These are phyloP conservation scores for Oemleria cerasiformis DNA, from an alignment of 306 rosid species.

Conservation along the genomic window DNA sequence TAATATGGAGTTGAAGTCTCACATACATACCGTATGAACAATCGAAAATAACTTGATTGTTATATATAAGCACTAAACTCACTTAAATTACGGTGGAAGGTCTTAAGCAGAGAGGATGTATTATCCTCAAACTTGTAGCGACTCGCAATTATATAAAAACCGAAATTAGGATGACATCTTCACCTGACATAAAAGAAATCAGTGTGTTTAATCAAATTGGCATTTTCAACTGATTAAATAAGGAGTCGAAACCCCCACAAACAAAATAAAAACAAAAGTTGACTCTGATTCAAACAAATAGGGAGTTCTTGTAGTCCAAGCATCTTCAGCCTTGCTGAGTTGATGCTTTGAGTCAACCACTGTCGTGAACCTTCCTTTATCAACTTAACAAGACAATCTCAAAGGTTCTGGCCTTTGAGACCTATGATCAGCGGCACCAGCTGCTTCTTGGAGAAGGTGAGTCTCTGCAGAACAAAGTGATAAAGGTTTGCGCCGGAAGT, in stretches of 20 bases:
- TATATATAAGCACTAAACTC: too few species aligned
- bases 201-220: background rate
- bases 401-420: constrained; percentile 28
- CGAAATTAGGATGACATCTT: too few species aligned
- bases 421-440: constrained; percentile 33
- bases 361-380: constrained; percentile 57
- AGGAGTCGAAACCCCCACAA: background rate
- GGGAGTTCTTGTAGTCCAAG: constrained; percentile 56
- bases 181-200: too few species aligned
- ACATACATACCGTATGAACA: background rate
- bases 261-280: background rate
- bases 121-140: too few species aligned
- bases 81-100: too few species aligned
- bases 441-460: constrained; percentile 63
- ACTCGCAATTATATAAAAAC: too few species aligned
- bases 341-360: constrained; percentile 52
- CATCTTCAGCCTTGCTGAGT: constrained; percentile 65
- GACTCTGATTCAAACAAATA: background rate
- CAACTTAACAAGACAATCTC: constrained; percentile 34
- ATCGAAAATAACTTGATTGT: too few species aligned
- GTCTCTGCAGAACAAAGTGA: constrained; percentile 39
- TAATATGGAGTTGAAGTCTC: background rate
- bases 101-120: too few species aligned
- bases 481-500: constrained; percentile 31
- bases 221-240: background rate